Conservation (phyloP, 805 yeast genomes). For the Ogataea corticis region DNA sequence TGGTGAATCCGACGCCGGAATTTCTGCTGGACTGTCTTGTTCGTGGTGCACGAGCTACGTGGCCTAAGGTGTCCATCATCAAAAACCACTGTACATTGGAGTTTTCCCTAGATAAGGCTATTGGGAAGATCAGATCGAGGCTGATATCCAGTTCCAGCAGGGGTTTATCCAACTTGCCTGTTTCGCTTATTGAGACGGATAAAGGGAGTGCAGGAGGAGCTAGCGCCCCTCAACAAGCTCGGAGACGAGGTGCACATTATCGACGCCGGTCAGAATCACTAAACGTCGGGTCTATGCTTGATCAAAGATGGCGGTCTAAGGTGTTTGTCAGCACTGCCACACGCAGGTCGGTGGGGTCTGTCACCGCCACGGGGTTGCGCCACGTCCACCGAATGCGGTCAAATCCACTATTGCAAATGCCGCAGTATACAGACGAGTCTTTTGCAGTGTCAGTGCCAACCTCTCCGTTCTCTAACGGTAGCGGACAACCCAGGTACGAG, state of each 20-base stretch:
- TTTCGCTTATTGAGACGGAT: conserved; percentile 16
- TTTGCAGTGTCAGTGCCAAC: conserved; percentile 12
- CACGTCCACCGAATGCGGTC: conserved; percentile 10
- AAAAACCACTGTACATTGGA: conserved; percentile 90
- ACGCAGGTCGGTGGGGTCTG: conserved; percentile 1
- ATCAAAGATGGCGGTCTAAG: conserved; percentile 9
- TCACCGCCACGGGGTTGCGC: conserved; percentile 8
- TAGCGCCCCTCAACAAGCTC: conserved; percentile 1
- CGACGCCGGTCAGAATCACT: conserved; percentile 23
- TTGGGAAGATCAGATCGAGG: conserved; percentile 63
- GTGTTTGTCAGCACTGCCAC: not conserved
- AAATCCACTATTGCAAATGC: conserved; percentile 9
- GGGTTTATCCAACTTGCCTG: conserved; percentile 14
- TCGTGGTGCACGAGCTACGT: conserved; percentile 88
- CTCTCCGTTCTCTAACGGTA: conserved; percentile 9
- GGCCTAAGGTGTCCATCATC: conserved; percentile 88
- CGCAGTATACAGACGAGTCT: conserved; percentile 1
- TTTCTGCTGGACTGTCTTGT: conserved; percentile 67
- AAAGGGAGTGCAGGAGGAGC: not conserved
- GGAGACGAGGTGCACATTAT: conserved; percentile 11
- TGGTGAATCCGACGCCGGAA: conserved; percentile 80
- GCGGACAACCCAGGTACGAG: not conserved
- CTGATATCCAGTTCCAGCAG: conserved; percentile 41
- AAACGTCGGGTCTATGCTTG: conserved; percentile 9
- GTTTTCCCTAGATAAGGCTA: conserved; percentile 79